Conservation (phyloP, 352 stramenopile species). For the Blastocystis sp. region DNA sequence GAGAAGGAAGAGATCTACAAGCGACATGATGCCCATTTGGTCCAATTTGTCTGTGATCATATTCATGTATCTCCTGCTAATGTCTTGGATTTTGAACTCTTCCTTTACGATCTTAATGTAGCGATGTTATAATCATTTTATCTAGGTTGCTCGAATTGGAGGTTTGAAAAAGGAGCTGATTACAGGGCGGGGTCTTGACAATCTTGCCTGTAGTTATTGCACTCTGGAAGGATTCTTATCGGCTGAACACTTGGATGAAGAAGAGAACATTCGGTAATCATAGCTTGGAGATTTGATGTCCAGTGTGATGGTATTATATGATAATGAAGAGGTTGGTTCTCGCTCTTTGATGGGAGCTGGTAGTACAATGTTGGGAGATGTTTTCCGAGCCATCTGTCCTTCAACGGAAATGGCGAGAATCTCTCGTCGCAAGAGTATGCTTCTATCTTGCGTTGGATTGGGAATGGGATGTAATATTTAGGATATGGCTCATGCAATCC, state of each 20-base stretch:
- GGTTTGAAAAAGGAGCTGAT: constrained; percentile 88
- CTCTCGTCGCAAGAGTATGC: constrained; percentile 21
- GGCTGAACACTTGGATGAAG: constrained; percentile 68
- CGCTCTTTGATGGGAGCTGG: constrained; percentile 76
- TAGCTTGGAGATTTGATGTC: background rate
- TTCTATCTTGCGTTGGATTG: constrained; percentile 63
- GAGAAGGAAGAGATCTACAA: background rate
- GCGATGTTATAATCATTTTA: background rate
- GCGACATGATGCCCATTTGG: constrained; percentile 1
- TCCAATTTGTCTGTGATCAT: constrained; percentile 25
- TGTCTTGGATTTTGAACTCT: constrained; percentile 56
- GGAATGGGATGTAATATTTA: constrained; percentile 64
- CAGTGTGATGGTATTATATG: constrained; percentile 84
- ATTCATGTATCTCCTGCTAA: background rate
- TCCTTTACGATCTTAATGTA: constrained; percentile 58
- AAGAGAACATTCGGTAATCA: constrained; percentile 73
- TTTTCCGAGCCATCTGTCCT: constrained; percentile 40
- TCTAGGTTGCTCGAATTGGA: constrained; percentile 70
- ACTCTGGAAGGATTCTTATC: constrained; percentile 67
- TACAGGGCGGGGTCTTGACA: constrained; percentile 88
- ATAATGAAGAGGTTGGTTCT: constrained; percentile 94
- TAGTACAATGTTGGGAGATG: constrained; percentile 67
- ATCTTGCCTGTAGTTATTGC: constrained; percentile 85
- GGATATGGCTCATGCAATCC: constrained; percentile 92
- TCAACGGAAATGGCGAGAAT: constrained; percentile 47